These are phyloP conservation scores for Sporobolomyces roseus DNA, from an alignment of 768 basidiomycete species.

Conservation along the genomic window DNA sequence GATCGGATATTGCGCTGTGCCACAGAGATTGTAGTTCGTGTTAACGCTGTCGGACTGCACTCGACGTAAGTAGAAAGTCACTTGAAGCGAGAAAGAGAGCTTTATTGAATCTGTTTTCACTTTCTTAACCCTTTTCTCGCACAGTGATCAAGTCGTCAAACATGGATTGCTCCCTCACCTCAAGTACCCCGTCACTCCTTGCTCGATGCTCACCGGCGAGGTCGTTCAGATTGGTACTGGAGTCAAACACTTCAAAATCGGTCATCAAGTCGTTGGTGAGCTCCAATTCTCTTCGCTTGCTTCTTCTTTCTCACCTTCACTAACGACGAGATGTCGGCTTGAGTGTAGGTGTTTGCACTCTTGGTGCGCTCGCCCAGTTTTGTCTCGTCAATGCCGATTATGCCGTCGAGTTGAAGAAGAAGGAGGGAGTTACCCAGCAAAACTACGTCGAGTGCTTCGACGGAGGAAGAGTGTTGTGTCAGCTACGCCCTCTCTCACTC, in stretches of 20 bases:
- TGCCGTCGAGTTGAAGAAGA: neutral
- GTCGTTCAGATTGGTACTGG: neutral
- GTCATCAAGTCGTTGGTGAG: neutral
- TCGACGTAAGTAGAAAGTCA: no score
- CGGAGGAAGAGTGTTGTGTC: neutral
- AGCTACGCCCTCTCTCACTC: neutral
- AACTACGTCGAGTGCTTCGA: neutral
- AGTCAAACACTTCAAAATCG: slow-evolving; percentile 1
- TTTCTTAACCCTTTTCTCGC: no score
- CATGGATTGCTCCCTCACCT: slow-evolving; percentile 4
- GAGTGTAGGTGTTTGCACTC: neutral
- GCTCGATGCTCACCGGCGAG: neutral
- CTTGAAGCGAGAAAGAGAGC: no score
- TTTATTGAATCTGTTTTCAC: no score
- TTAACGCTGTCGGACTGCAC: no score
- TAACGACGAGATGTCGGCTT: no score
- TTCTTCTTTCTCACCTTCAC: neutral
- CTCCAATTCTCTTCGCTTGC: neutral
- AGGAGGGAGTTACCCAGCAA: neutral
- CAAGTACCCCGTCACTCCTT: slow-evolving; percentile 11
- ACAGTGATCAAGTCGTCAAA: neutral
- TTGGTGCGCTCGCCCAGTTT: neutral
- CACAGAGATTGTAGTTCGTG: slow-evolving; percentile 7
- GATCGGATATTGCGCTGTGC: no score
- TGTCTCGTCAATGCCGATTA: slow-evolving; percentile 9